Conservation (phyloP, 2,329 filamentous ascomycete species). For the Stagonosporopsis vannaccii region DNA sequence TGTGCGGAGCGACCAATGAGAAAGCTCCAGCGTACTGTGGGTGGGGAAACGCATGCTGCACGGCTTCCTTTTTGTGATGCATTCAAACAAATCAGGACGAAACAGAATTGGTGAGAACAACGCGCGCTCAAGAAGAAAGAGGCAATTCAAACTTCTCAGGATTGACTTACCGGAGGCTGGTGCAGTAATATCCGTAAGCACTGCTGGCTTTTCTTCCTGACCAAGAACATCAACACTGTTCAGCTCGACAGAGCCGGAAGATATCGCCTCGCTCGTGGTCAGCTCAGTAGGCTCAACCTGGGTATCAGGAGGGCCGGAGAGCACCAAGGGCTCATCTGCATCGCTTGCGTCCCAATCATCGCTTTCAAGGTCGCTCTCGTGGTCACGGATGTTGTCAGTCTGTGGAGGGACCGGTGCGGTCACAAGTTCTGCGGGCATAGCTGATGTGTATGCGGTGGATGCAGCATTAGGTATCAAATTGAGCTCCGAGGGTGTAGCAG, state of each 20-base stretch:
- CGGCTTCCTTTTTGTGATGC: not conserved
- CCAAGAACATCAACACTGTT: not conserved
- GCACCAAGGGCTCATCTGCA: conserved; percentile 17
- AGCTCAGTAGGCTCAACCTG: not conserved
- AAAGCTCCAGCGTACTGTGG: not conserved
- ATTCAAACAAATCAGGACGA: not conserved
- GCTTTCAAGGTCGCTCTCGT: conserved; percentile 72
- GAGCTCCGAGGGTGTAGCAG: not conserved
- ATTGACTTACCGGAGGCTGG: conserved; percentile 30
- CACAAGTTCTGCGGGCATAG: not conserved
- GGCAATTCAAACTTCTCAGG: conserved; percentile 3
- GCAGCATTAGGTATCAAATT: not conserved
- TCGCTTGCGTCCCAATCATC: conserved; percentile 64
- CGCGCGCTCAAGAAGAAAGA: not conserved
- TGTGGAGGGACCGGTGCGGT: not conserved
- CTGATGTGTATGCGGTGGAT: not conserved
- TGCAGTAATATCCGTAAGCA: conserved; percentile 11
- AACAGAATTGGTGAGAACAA: not conserved
- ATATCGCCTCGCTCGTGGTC: not conserved
- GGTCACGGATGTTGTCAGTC: not conserved
- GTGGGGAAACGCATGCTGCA: conserved; percentile 18
- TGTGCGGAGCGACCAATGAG: conserved; percentile 14
- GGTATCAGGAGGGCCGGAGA: not conserved
- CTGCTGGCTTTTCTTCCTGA: conserved; percentile 10
- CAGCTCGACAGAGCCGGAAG: not conserved